Evolutionary conservation across 208 protist species (phyloP).

Genomic region (Angomonas deanei): DNA sequence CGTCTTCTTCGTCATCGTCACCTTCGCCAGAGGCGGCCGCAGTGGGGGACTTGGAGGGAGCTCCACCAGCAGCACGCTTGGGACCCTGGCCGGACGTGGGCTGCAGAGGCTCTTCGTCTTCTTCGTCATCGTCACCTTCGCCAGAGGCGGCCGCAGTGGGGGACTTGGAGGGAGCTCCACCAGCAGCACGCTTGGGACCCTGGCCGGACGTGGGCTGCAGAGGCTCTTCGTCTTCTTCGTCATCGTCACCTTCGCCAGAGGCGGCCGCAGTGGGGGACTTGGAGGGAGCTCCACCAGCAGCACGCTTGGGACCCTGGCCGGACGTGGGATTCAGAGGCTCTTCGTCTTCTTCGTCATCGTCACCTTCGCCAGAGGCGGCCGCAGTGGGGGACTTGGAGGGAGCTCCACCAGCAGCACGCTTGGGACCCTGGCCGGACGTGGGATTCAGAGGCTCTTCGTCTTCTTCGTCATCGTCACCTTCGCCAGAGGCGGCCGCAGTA

Average conservation of each 20-base stretch:
- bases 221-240: slow-evolving; percentile 14
- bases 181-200: neutral
- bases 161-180: neutral
- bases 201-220: neutral
- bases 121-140: neutral
- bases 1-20: neutral
- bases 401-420: neutral
- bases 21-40: too few relatives aligned
- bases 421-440: slow-evolving; percentile 2
- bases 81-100: neutral
- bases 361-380: neutral
- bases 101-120: neutral
- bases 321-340: slow-evolving; percentile 8
- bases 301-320: slow-evolving; percentile 1
- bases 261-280: too few relatives aligned
- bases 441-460: neutral
- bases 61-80: slow-evolving; percentile 1
- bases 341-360: slow-evolving; percentile 12
- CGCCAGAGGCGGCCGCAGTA: neutral
- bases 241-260: neutral
- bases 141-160: too few relatives aligned
- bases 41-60: neutral
- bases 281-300: neutral
- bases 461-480: neutral
- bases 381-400: too few relatives aligned